phyloP scores from a whole-genome alignment of 106 monocot species.

The Gastrodia elata region DNA sequence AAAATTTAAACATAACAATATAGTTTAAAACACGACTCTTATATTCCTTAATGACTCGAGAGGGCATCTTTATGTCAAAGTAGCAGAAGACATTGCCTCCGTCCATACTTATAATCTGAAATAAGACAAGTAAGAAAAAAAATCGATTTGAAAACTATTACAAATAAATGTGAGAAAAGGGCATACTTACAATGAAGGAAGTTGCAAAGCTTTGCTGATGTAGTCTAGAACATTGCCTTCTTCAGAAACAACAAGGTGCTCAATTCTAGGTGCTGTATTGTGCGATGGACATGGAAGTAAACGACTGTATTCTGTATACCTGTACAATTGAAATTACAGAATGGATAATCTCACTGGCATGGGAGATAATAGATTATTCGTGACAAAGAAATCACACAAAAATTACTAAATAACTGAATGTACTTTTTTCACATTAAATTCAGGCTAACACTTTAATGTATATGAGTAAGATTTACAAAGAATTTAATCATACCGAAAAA shows the following conservation, averaged over 20 bases:
- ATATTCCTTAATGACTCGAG: not conserved
- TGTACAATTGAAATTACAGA: constrained; percentile 10
- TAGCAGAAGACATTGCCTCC: not conserved
- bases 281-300: constrained; percentile 68
- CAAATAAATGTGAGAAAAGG: not conserved
- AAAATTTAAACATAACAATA: not conserved
- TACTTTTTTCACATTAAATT: not conserved
- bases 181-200: constrained; percentile 76
- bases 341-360: not conserved
- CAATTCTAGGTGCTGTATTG: constrained; percentile 60
- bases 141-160: not conserved
- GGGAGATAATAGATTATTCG: not conserved
- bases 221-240: constrained; percentile 58
- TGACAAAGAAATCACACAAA: not conserved
- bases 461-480: no score
- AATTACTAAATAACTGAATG: not conserved
- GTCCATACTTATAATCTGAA: not conserved
- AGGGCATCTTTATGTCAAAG: not conserved
- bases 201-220: constrained; percentile 59
- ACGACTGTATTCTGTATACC: constrained; percentile 62
- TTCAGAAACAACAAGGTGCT: constrained; percentile 71
- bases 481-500: no score
- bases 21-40: not conserved
- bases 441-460: no score
- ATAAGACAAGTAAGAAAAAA: not conserved